Conservation (phyloP, 1,284 basidiomycete species). For the Grifola frondosa region DNA sequence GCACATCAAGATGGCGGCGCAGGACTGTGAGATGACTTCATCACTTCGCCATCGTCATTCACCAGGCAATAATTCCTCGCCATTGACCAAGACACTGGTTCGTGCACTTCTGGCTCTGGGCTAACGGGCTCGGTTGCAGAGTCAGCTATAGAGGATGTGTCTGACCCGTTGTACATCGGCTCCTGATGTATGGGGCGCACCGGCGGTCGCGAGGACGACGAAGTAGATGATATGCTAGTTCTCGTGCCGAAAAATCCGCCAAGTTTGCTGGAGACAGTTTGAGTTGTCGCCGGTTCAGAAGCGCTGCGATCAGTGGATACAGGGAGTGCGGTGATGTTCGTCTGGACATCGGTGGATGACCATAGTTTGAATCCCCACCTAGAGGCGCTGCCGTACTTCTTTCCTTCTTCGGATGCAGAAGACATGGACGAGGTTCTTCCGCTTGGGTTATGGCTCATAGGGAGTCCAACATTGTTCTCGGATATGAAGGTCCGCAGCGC, state of each 20-base stretch:
- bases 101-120: slow-evolving; percentile 28
- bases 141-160: slow-evolving; percentile 37
- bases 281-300: slow-evolving; percentile 33
- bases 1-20: too few relatives aligned
- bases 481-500: slow-evolving; percentile 85
- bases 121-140: slow-evolving; percentile 35
- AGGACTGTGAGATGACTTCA: too few relatives aligned
- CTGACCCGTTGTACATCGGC: slow-evolving; percentile 34
- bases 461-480: slow-evolving; percentile 60
- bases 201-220: slow-evolving; percentile 20
- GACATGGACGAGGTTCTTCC: slow-evolving; percentile 20
- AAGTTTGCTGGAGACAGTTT: slow-evolving; percentile 55
- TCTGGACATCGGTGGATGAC: slow-evolving; percentile 37
- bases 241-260: slow-evolving; percentile 67
- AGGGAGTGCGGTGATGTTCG: slow-evolving; percentile 15
- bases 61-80: too few relatives aligned
- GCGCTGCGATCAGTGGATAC: slow-evolving; percentile 27
- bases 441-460: slow-evolving; percentile 26
- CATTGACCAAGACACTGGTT: too few relatives aligned
- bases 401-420: slow-evolving; percentile 3
- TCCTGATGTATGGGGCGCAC: slow-evolving; percentile 26
- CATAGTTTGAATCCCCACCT: slow-evolving; percentile 57
- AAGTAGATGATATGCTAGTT: slow-evolving; percentile 48
- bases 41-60: too few relatives aligned
- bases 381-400: slow-evolving; percentile 22